phyloP scores from a whole-genome alignment of 2,329 filamentous ascomycete genomes.

The Venturia oleaginea region DNA sequence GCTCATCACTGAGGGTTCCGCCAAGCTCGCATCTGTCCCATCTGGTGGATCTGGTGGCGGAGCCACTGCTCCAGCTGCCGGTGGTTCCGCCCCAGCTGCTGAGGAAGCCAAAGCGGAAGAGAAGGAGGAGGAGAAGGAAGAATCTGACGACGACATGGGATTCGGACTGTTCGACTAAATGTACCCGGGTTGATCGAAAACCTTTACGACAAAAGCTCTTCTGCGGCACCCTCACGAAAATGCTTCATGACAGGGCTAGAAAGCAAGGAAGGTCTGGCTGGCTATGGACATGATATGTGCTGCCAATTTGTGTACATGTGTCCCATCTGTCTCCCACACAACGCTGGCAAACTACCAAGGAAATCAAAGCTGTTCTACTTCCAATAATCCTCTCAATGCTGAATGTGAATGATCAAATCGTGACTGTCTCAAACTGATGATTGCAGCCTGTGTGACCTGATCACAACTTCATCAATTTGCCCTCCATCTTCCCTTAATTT shows the following conservation, averaged over 20 bases:
- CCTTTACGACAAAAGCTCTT: neutral
- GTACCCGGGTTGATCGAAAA: slow-evolving; percentile 15
- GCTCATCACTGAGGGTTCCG: slow-evolving; percentile 82
- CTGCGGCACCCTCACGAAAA: neutral
- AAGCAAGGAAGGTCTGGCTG: neutral
- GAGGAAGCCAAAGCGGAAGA: slow-evolving; percentile 45
- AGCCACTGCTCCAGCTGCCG: slow-evolving; percentile 51
- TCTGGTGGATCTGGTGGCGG: slow-evolving; percentile 79
- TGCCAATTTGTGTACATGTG: neutral
- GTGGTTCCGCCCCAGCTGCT: slow-evolving; percentile 57
- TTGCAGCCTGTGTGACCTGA: neutral
- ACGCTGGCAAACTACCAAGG: neutral
- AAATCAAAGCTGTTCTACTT: neutral
- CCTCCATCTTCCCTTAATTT: too few species aligned
- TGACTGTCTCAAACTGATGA: neutral
- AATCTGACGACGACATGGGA: slow-evolving; percentile 67
- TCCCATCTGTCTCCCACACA: neutral
- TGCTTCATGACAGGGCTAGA: slow-evolving; percentile 23
- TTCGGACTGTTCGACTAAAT: slow-evolving; percentile 59
- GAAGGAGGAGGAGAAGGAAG: slow-evolving; percentile 68
- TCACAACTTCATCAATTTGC: neutral
- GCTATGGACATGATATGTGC: neutral
- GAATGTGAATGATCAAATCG: neutral
- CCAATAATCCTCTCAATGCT: neutral
- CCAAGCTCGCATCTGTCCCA: slow-evolving; percentile 96